Conservation (phyloP, 495 filamentous ascomycete genomes). For the Arthonia radiata region DNA sequence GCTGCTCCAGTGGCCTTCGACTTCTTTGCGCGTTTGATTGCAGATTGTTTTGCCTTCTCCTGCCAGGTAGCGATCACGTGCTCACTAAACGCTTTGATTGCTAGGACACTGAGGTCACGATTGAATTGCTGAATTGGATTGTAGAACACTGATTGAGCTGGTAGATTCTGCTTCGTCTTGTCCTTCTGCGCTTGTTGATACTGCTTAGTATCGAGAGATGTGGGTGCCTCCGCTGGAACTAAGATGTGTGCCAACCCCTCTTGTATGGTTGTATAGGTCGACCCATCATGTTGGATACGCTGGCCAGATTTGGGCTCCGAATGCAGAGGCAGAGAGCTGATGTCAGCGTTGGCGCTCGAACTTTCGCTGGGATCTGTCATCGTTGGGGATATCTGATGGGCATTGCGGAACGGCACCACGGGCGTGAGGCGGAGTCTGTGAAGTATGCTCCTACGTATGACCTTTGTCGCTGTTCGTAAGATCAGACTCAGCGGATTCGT, state of each 20-base stretch:
- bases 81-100: conserved; percentile 64
- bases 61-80: conserved; percentile 25
- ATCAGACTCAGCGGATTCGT: too few relatives aligned
- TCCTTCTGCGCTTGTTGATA: conserved; percentile 15
- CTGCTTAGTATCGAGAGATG: conserved; percentile 17
- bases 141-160: conserved; percentile 68
- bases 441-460: too few relatives aligned
- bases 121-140: conserved; percentile 99
- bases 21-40: conserved; percentile 5
- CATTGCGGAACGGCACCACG: too few relatives aligned
- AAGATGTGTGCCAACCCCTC: conserved; percentile 47
- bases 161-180: conserved; percentile 4
- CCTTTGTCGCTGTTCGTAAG: too few relatives aligned
- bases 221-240: conserved; percentile 22
- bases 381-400: too few relatives aligned
- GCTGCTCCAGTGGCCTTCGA: too few relatives aligned
- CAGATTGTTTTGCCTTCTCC: conserved; percentile 10
- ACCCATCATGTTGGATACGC: conserved; percentile 20
- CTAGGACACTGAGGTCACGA: conserved; percentile 75
- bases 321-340: too few relatives aligned
- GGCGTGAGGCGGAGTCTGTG: too few relatives aligned
- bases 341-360: too few relatives aligned
- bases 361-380: too few relatives aligned
- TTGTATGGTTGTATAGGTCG: conserved; percentile 33
- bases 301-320: too few relatives aligned